Evolutionary conservation across 805 yeast genomes (phyloP), one percentile per base, ranked within the genome.

Genomic region (Scheffersomyces ergatensis): DNA sequence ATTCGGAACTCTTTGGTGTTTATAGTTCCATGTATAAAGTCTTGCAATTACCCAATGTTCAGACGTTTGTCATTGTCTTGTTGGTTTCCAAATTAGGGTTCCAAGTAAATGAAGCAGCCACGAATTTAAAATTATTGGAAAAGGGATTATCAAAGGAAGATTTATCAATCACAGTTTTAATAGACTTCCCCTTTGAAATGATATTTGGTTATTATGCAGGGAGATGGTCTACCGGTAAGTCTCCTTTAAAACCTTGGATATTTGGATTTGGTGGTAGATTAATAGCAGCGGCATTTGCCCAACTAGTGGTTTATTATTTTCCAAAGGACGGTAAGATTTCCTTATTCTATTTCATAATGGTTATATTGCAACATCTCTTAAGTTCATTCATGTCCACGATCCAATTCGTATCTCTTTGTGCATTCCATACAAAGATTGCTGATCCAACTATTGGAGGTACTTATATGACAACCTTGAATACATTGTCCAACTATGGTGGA

Each of bases 371-470:
- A 53, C 97, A 93, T 62, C 71, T 92, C 21, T 58, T 88, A 26
- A 87, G 95, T 14, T 85, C 95, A 8, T 90, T 93, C 63, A 87
- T 92, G 95, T 77, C 89, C 5, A 93, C 99, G 0, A 83, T 93
- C 42, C 98, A 92, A 63, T 92, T 93, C 66, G 98, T 93, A 15
- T 85, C 95, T 1, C 80, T 93, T 33, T 85, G 89, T 56, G 95
- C 98, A 0, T 93, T 93, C 72, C 97, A 92, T 64, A 92, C 97
- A 2, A 82, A 83, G 51, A 86, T 93, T 40, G 96, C 99, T 2
- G 99, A 93, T 58, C 98, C 99, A 0, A 65, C 82, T 15, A 87
- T 93, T 53, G 99, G 99, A 14, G 99, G 99, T 1, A 93, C 99
- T 0, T 93, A 93, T 61, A 92, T 93, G 98, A 93, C 99, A 0